phyloP scores from a whole-genome alignment of 495 filamentous ascomycete species.

The Cladorrhinum samala region DNA sequence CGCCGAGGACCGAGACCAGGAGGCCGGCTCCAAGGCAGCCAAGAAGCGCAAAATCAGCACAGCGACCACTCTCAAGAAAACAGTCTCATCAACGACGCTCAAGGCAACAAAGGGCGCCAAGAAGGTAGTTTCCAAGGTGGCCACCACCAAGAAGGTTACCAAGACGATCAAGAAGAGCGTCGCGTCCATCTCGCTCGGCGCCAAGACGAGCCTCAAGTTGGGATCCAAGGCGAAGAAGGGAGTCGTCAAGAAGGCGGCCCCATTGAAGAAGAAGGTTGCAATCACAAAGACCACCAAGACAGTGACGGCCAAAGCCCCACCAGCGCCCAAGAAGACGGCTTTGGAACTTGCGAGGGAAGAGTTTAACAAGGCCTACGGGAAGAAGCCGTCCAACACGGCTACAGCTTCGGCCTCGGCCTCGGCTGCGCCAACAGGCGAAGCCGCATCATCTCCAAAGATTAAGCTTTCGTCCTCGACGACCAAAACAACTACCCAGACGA shows the following conservation, averaged over 20 bases:
- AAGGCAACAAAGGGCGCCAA: constrained; percentile 22
- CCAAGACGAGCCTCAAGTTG: constrained; percentile 21
- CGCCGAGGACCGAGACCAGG: constrained; percentile 13
- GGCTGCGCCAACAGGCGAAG: background rate
- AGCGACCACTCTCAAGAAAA: constrained; percentile 21
- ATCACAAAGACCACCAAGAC: background rate
- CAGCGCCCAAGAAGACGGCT: background rate
- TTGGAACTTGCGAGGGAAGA: background rate
- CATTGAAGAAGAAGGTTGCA: background rate
- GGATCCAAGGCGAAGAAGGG: constrained; percentile 1
- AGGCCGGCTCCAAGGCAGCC: constrained; percentile 3
- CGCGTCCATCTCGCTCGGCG: constrained; percentile 27
- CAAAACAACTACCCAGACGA: constrained; percentile 19
- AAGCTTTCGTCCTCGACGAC: constrained; percentile 12
- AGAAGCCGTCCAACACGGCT: too few species aligned
- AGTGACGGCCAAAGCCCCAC: background rate
- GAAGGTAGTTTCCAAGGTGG: constrained; percentile 21
- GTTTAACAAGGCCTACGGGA: background rate
- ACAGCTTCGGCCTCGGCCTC: background rate
- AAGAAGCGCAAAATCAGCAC: constrained; percentile 27
- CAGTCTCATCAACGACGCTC: constrained; percentile 19
- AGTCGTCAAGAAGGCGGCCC: background rate
- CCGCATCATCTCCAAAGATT: background rate
- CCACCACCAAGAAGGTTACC: background rate
- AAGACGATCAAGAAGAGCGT: background rate